phyloP scores from a whole-genome alignment of 73 alveolate species.

The Strombidium stylifer region DNA sequence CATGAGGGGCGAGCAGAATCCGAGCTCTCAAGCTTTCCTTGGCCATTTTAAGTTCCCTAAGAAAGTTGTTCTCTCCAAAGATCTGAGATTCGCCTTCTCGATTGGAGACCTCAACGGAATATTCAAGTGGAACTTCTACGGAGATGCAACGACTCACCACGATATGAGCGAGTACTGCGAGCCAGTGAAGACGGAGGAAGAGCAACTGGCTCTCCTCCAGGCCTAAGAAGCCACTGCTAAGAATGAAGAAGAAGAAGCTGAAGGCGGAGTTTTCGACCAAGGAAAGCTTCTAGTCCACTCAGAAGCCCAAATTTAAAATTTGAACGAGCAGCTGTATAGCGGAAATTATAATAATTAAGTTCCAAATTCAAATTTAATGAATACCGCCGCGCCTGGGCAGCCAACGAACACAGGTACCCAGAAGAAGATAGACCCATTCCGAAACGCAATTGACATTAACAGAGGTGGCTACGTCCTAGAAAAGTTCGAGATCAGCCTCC shows the following conservation, averaged over 20 bases:
- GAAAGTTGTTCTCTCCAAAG: conserved; percentile 21
- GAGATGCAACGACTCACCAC: conserved; percentile 31
- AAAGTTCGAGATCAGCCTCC: conserved; percentile 24
- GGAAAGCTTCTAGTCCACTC: neutral
- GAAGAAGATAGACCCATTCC: conserved; percentile 24
- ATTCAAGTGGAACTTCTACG: conserved; percentile 50
- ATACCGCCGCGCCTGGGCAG: too few species aligned
- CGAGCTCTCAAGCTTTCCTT: conserved; percentile 48
- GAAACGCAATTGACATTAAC: too few species aligned
- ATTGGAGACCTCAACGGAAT: conserved; percentile 57
- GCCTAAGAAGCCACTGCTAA: neutral
- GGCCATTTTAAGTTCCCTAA: conserved; percentile 54
- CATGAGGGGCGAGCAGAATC: conserved; percentile 51
- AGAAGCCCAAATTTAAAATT: neutral
- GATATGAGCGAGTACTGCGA: conserved; percentile 35
- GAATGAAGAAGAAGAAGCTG: conserved; percentile 8
- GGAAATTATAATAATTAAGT: too few species aligned
- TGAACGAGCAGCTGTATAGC: too few species aligned
- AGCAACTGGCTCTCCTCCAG: neutral
- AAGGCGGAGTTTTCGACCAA: too few species aligned
- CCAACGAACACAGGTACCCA: neutral
- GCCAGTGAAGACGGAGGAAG: neutral
- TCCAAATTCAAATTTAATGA: too few species aligned
- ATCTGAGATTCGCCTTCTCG: conserved; percentile 21
- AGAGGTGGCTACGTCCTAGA: conserved; percentile 39